Percentiles rank a stretch among this genome's conserved stretches.
Evolutionary conservation across 1,284 basidiomycete species (phyloP).

Genomic region (Chondrostereum purpureum): DNA sequence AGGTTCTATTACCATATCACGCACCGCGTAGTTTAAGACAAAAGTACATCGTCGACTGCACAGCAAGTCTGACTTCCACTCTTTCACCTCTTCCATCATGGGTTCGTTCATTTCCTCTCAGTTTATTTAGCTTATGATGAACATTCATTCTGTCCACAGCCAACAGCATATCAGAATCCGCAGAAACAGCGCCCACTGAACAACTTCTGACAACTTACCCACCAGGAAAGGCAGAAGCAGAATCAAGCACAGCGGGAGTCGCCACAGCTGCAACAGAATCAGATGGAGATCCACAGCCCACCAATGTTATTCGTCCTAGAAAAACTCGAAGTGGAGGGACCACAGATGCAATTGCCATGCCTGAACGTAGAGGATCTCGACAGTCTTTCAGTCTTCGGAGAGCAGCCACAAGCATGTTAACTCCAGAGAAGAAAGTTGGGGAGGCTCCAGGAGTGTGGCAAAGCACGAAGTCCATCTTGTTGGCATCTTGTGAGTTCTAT

Average conservation of each 20-base stretch:
- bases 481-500: constrained; percentile 44
- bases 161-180: no score
- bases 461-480: constrained; percentile 43
- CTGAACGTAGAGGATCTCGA: not conserved
- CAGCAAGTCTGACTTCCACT: no score
- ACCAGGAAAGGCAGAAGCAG: constrained; percentile 41
- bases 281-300: not conserved
- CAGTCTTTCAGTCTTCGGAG: constrained; percentile 11
- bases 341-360: not conserved
- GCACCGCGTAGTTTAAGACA: no score
- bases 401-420: constrained; percentile 18
- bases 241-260: not conserved
- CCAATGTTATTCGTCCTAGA: constrained; percentile 1
- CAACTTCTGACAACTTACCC: no score
- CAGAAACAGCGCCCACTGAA: no score
- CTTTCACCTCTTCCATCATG: no score
- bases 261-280: constrained; percentile 2
- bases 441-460: constrained; percentile 32
- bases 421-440: constrained; percentile 31
- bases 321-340: not conserved
- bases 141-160: no score
- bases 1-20: no score
- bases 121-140: no score
- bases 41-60: no score
- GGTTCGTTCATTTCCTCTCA: no score